Base-by-base conservation (phyloP, 768 basidiomycete genomes). In the Lepiota brunneoincarnata region DNA sequence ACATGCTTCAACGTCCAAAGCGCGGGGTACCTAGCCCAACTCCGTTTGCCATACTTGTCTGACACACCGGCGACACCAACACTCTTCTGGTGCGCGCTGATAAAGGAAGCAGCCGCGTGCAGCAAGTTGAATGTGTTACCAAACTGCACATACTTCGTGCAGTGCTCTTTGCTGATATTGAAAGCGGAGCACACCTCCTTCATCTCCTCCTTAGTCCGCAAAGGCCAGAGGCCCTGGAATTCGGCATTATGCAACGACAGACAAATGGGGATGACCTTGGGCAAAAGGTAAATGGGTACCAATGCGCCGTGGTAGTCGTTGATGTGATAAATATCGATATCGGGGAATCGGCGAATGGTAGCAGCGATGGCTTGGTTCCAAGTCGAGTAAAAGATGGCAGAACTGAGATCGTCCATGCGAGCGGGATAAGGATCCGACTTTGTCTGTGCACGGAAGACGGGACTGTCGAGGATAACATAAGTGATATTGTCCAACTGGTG, bases 301-400 rank as follows among this genome's bases (percentile, higher is more conserved):
- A 97, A 83, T 20, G 93, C 91, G 57, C 93, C 94, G 63, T 97
- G 94, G 67, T 96, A 97, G 64, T 97, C 91, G 68, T 96, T 96
- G 74, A 96, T 73, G 72, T 96, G 93, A 70, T 96, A 96, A 58
- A 97, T 87, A 66, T 97, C 94, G 62, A 96, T 86, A 59, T 85
- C 84, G 1, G 94, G 91, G 72, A 76, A 77, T 51, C 93, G 84
- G 58, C 91, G 87, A 59, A 97, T 89, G 28, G 93, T 91, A 41
- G 92, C 87, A 15, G 93, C 93, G 59, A 97, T 93, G 40, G 93
- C 92, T 71, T 97, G 94, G 64, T 97, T 97, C 94, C 94, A 97
- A 15, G 94, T 94, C 45, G 94, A 96, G 69, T 97, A 97, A 78
- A 96, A 97, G 65, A 96, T 96, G 38, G 94, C 94, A 9, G 94